Conservation (phyloP, 108 stramenopile species). For the Nitzschia sp. region DNA sequence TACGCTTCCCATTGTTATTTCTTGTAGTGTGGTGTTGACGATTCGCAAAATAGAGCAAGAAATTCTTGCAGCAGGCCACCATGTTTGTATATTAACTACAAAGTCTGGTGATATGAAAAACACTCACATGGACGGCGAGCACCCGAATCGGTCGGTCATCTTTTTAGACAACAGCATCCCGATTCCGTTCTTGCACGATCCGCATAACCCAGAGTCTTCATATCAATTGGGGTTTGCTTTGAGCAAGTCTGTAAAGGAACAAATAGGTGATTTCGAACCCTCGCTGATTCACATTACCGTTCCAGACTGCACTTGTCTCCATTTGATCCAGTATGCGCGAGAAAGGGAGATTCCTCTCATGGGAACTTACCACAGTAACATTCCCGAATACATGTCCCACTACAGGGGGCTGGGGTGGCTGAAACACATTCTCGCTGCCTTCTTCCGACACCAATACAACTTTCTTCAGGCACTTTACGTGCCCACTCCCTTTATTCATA, state of each 20-base stretch:
- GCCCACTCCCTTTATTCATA: conserved; percentile 63
- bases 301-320: conserved; percentile 53
- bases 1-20: too few relatives aligned
- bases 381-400: conserved; percentile 65
- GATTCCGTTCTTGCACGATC: conserved; percentile 52
- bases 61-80: conserved; percentile 52
- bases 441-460: conserved; percentile 62
- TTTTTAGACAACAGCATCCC: conserved; percentile 58
- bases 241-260: conserved; percentile 11
- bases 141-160: conserved; percentile 57
- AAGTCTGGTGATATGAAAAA: conserved; percentile 48
- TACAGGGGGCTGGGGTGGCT: conserved; percentile 54
- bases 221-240: conserved; percentile 57
- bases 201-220: conserved; percentile 40
- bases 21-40: conserved; percentile 61
- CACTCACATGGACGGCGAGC: conserved; percentile 51
- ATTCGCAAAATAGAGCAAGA: conserved; percentile 70
- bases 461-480: conserved; percentile 61
- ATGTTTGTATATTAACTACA: conserved; percentile 61
- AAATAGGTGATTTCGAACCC: conserved; percentile 55
- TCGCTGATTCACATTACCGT: conserved; percentile 60
- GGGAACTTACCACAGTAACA: conserved; percentile 77
- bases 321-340: conserved; percentile 55
- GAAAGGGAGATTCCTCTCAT: conserved; percentile 50
- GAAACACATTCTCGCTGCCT: conserved; percentile 45